Evolutionary conservation across 257 asterid genomes (phyloP), one percentile per base, ranked within the genome.

Genomic region (Forsythia viridissima): DNA sequence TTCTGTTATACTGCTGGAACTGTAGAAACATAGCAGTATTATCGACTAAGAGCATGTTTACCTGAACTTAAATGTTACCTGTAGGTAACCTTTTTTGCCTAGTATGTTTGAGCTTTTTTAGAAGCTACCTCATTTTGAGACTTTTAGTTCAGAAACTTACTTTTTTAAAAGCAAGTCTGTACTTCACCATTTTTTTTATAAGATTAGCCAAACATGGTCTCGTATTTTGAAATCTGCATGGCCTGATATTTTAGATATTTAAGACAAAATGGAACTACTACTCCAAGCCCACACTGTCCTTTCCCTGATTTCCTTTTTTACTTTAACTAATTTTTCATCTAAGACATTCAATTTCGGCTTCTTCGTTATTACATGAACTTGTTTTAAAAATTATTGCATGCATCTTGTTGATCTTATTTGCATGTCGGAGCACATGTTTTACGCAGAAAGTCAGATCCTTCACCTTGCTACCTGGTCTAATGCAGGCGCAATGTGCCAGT

Each of bases 401-500:
- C 71, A 52, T 70, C 68, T 38, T 38, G 11, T 39, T 21, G 36
- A 72, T 51, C 16, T 38, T 13, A 42, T 16, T 20, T 36, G 39
- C 76, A 20, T 4, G 39, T 73, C 1, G 55, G 51, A 18, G 40
- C 37, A 16, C 52, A 74, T 40, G 38, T 51, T 74, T 13, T 66
- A 24, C 65, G 36, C 21, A 8, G 38, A 51, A 66, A 44, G 15
- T 18, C 63, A 69, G 57, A 38, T 63, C n/a, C 77, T 37, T 43
- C 36, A 43, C 44, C 78, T 81, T 39, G 44, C 37, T 66, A 73
- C 41, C 77, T 83, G 82, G 73, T 74, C 86, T 73, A 79, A 63
- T 83, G 75, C 92, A 92, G 94, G 86, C 38, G 38, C 70, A 59
- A 46, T 7, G 74, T 81, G 74, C 85, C 90, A 55, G 80, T 76